Evolutionary conservation across 2,329 filamentous ascomycete species (phyloP).

Genomic region (Didymella segeticola): DNA sequence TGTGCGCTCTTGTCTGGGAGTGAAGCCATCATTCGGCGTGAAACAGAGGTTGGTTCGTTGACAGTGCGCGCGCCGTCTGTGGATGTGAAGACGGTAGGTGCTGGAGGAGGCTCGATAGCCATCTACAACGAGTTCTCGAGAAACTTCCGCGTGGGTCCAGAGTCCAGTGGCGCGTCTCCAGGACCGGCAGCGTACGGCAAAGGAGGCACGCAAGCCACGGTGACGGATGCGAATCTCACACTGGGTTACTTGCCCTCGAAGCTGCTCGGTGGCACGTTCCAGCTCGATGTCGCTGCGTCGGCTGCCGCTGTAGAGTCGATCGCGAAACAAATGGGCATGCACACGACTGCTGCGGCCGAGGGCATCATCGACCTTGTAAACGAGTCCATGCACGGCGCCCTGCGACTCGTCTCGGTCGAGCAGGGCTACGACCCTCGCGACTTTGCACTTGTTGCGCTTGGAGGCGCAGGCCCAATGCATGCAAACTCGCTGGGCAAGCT

Average conservation of each 20-base stretch:
- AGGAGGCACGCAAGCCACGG: constrained; percentile 55
- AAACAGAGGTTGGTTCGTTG: constrained; percentile 54
- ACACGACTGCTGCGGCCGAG: constrained; percentile 53
- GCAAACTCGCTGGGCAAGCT: constrained; percentile 59
- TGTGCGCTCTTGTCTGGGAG: constrained; percentile 55
- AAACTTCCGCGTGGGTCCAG: constrained; percentile 59
- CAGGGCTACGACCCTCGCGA: constrained; percentile 60
- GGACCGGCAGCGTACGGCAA: constrained; percentile 60
- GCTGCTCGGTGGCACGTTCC: constrained; percentile 56
- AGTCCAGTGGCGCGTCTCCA: constrained; percentile 57
- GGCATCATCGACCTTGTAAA: constrained; percentile 59
- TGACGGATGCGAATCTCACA: constrained; percentile 58
- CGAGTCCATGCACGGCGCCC: constrained; percentile 60
- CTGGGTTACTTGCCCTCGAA: constrained; percentile 57
- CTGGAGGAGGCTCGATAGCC: constrained; percentile 59
- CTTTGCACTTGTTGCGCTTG: constrained; percentile 60
- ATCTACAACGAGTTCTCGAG: constrained; percentile 57
- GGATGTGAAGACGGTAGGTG: constrained; percentile 58
- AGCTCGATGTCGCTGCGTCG: constrained; percentile 54
- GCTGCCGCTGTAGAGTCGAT: constrained; percentile 51
- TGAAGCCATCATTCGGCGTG: constrained; percentile 53
- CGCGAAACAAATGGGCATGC: constrained; percentile 56
- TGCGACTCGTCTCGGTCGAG: constrained; percentile 59
- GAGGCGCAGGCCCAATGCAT: constrained; percentile 60
- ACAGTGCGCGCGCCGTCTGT: constrained; percentile 57